Base-by-base conservation (phyloP, 306 rosid species). In the Adenanthera pavonina region DNA sequence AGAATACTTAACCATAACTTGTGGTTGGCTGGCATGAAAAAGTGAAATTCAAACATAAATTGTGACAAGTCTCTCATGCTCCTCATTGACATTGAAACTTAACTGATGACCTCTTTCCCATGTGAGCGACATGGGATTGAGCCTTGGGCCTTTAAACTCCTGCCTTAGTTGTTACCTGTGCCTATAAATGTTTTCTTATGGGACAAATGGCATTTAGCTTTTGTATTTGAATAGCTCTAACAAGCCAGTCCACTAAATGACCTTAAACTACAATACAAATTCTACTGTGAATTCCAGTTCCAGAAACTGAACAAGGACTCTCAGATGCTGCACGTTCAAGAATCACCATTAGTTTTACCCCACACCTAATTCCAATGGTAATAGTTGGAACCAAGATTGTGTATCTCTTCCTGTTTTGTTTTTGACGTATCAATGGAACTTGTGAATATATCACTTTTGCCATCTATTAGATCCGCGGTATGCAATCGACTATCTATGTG, bases 331-430 rank as follows among this genome's bases (percentile, higher is more conserved):
- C 98, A 73, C 56, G 74, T 85, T 88, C 99, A 38, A 89, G 91
- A 87, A 79, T 93, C 79, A 95, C 92, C 0, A 49, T 95, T 80
- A 95, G 98, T 86, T 95, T 95, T 79, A 92, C 99, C 30, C 99
- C 98, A 35, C 98, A 95, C 80, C 88, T 95, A 56, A 92, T 95
- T 86, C 98, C 99, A 75, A 95, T 95, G 97, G 99, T 95, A 86
- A 78, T 76, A 53, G 19, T 83, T 56, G 4, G 46, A 66, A 69
- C 40, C 40, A 25, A 41, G 78, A 80, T 65, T 80, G 7, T 73
- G 8, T 59, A 54, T 81, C 6, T 70, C 9, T 66, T 35, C 74
- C 12, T 46, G 68, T 48, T 40, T 56, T 49, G 53, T 40, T 78
- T 86, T 53, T 53, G 59, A 70, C 77, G 68, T 41, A 48, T n/a